Conservation (phyloP, 371 early-diverging fungal genomes). For the Mortierella sp. region DNA sequence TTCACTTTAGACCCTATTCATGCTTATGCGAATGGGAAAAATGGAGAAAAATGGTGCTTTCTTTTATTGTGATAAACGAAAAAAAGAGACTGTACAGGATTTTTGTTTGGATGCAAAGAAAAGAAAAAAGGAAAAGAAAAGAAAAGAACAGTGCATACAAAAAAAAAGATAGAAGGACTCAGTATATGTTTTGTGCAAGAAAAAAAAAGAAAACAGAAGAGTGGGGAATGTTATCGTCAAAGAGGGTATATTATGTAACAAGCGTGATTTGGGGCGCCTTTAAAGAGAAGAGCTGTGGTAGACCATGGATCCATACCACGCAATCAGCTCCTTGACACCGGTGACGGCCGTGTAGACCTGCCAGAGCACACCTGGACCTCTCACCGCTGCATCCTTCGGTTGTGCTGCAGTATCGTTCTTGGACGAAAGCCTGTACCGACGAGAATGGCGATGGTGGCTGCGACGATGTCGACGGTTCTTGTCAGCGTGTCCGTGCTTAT, state of each 20-base stretch:
- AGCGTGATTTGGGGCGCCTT: too few species aligned
- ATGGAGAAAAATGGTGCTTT: not conserved
- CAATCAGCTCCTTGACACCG: slow-evolving; percentile 48
- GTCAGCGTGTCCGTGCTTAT: not conserved
- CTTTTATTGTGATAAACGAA: slow-evolving; percentile 5
- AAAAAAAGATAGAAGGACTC: not conserved
- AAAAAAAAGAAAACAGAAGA: not conserved
- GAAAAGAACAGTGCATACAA: not conserved
- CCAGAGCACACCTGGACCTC: slow-evolving; percentile 42
- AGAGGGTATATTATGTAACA: slow-evolving; percentile 14
- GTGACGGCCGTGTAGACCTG: slow-evolving; percentile 53
- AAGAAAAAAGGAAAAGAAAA: not conserved
- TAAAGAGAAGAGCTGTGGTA: slow-evolving; percentile 55
- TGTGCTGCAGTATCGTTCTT: slow-evolving; percentile 27
- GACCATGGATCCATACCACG: slow-evolving; percentile 57
- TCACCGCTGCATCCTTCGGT: not conserved
- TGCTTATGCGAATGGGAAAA: not conserved
- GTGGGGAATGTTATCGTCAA: not conserved
- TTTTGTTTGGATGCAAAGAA: not conserved
- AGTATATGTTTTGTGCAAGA: not conserved
- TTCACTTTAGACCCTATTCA: not conserved
- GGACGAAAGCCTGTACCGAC: slow-evolving; percentile 18
- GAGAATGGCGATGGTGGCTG: not conserved
- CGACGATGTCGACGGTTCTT: not conserved
- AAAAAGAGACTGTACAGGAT: not conserved